Evolutionary conservation across 345 rosid species (phyloP), one percentile per base, ranked within the genome.

Genomic region (Dovyalis caffra): DNA sequence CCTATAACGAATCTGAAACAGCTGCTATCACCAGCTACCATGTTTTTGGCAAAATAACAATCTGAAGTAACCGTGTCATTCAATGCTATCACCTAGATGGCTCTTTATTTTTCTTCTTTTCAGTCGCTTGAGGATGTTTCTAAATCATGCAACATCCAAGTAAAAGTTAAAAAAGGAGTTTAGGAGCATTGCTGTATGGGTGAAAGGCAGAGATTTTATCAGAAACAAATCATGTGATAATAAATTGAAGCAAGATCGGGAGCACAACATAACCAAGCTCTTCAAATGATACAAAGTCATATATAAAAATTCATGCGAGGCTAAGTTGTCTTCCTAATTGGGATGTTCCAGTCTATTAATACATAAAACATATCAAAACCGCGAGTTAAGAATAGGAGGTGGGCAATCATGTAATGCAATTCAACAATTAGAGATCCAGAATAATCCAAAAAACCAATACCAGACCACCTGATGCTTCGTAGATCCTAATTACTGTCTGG

Each of bases 301-400:
- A 33, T n/a, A 77, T 64, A 15, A 51, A 51, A 40, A 71, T 66
- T 33, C 76, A 62, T 31, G 78, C 5, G 65, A 51, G 66, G 75
- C 70, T 60, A 75, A 33, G 47, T 60, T 49, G 63, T 72, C 69
- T 79, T 65, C 73, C 76, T 76, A 56, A 69, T 32, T 58, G 73
- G 70, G 80, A 79, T 49, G 67, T 69, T 76, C 71, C 40, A 62
- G 65, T 70, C 78, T 64, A 66, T 66, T 68, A 83, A 83, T 74
- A 77, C 86, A 80, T 58, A 73, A 74, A 77, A 64, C 77, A 80
- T 71, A 77, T 58, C 78, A 64, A 83, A 80, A 80, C 76, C 71
- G 8, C 66, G 23, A 79, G 76, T 57, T 38, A 66, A 43, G 64
- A 76, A 72, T 34, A 69, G 56, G 66, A 37, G 75, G 78, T 31